phyloP scores from a whole-genome alignment of 1,284 basidiomycete genomes.

The Taiwanofungus camphoratus region DNA sequence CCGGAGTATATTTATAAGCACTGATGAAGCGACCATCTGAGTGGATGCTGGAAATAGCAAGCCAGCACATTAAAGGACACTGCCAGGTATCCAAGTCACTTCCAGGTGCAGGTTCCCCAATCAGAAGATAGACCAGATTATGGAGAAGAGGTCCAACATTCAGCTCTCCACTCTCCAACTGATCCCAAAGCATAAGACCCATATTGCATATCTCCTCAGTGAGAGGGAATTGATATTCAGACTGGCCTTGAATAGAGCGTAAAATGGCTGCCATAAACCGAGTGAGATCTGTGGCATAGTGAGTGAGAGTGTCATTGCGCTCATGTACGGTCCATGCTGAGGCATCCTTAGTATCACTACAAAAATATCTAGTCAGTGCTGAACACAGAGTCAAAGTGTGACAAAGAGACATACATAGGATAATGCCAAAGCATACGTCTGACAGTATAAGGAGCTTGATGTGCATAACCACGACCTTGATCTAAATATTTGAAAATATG shows the following conservation, averaged over 20 bases:
- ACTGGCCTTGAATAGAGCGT: background rate
- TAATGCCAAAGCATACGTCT: background rate
- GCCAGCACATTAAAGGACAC: conserved; percentile 3
- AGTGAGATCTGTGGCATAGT: background rate
- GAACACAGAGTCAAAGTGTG: background rate
- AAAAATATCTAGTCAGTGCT: background rate
- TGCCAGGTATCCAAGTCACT: background rate
- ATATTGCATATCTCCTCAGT: background rate
- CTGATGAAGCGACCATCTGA: background rate
- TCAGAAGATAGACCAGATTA: background rate
- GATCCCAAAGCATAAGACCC: background rate
- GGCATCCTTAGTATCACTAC: background rate
- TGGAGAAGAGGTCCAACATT: background rate
- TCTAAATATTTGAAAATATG: background rate
- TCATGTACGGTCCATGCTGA: background rate
- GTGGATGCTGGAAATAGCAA: background rate
- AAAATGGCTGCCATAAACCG: background rate
- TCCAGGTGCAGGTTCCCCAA: background rate
- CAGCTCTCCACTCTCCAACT: background rate
- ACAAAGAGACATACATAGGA: background rate
- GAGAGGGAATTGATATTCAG: background rate
- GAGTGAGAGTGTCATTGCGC: background rate
- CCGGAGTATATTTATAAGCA: background rate
- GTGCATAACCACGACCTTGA: background rate
- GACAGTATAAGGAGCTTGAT: background rate